Evolutionary conservation across 2,329 filamentous ascomycete species (phyloP).

Genomic region (Lasiodiplodia theobromae): DNA sequence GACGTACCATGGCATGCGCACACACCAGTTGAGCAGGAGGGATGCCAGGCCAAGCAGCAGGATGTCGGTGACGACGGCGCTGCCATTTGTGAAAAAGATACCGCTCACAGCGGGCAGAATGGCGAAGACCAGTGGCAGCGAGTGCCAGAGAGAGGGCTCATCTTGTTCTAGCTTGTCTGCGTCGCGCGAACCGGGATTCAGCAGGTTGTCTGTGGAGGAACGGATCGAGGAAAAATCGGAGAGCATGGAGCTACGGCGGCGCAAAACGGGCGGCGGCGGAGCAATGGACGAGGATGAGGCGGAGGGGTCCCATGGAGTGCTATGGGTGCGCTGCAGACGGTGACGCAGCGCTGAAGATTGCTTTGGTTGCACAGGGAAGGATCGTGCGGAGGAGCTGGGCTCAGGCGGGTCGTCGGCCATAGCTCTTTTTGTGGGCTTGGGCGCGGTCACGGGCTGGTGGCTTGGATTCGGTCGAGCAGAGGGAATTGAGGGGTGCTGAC

Average conservation of each 20-base stretch:
- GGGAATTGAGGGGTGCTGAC: not conserved
- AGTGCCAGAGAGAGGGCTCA: conserved; percentile 76
- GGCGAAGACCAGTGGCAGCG: conserved; percentile 81
- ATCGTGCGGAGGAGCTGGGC: not conserved
- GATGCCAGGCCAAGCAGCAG: conserved; percentile 80
- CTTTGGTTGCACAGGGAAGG: conserved; percentile 8
- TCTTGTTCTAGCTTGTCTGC: conserved; percentile 46
- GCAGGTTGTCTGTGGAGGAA: conserved; percentile 73
- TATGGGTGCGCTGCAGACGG: conserved; percentile 9
- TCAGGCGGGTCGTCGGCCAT: conserved; percentile 39
- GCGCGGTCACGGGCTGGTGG: conserved; percentile 8
- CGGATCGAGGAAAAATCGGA: conserved; percentile 75
- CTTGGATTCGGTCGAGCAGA: not conserved
- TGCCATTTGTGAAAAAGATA: conserved; percentile 83
- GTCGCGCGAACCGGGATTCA: conserved; percentile 54
- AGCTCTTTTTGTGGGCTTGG: conserved; percentile 27
- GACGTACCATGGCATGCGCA: conserved; percentile 83
- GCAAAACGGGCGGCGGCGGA: conserved; percentile 37
- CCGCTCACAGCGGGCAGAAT: conserved; percentile 87
- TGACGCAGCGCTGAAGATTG: conserved; percentile 9
- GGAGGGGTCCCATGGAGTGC: conserved; percentile 12
- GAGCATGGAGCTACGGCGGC: conserved; percentile 77
- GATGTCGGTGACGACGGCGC: conserved; percentile 82
- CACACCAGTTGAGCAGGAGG: conserved; percentile 90
- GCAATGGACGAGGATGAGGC: conserved; percentile 32